These are phyloP conservation scores for Oryza meyeriana DNA, from an alignment of 176 grass and related monocot genomes.

Conservation along the genomic window DNA sequence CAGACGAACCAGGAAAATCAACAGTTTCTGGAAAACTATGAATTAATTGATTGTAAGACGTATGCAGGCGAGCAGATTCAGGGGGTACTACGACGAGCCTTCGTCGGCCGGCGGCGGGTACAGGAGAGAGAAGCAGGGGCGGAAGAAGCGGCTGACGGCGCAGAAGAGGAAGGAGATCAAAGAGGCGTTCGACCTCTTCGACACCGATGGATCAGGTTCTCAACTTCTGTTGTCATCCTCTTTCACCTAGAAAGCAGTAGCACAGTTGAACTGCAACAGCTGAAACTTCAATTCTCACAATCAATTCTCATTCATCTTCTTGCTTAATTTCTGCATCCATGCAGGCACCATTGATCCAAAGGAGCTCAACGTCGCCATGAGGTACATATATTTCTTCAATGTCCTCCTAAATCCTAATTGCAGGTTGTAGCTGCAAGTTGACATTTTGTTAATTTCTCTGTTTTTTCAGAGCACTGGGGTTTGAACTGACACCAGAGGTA, in stretches of 20 bases:
- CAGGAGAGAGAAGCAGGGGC: slow-evolving; percentile 17
- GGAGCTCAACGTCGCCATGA: slow-evolving; percentile 77
- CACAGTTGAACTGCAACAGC: not conserved
- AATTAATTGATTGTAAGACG: not conserved
- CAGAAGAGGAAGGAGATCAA: slow-evolving; percentile 77
- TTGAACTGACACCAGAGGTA: slow-evolving; percentile 83
- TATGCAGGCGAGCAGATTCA: slow-evolving; percentile 23
- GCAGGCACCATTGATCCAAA: slow-evolving; percentile 70
- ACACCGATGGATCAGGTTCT: slow-evolving; percentile 75
- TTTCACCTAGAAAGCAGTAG: too few species aligned
- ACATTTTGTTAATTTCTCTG: not conserved
- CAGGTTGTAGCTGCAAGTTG: not conserved
- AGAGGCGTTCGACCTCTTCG: slow-evolving; percentile 81
- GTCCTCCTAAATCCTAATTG: not conserved
- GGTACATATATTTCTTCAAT: slow-evolving; percentile 24
- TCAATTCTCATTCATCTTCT: not conserved
- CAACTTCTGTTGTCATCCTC: not conserved
- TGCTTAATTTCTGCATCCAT: not conserved
- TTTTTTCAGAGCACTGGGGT: slow-evolving; percentile 68
- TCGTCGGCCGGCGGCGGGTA: slow-evolving; percentile 9
- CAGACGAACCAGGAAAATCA: not conserved
- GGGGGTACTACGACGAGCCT: not conserved
- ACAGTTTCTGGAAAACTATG: too few species aligned
- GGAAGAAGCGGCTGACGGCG: slow-evolving; percentile 31
- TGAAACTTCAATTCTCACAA: not conserved